Percentiles rank a stretch among this genome's conserved stretches.
Evolutionary conservation across 441 rosid species (phyloP).

Genomic region (Populus hybrid): DNA sequence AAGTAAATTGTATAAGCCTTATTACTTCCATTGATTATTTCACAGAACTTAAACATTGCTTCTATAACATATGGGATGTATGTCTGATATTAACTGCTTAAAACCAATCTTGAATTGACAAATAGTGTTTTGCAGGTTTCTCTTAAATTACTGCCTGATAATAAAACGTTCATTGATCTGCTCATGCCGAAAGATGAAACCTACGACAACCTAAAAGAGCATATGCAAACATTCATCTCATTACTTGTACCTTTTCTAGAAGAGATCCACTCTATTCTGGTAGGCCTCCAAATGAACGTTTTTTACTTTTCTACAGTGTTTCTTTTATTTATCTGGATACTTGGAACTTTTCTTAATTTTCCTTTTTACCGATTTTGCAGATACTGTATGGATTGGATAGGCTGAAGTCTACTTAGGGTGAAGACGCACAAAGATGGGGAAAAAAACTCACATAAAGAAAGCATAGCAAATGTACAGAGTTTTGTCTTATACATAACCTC

Average conservation of each 20-base stretch:
- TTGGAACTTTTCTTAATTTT: not conserved
- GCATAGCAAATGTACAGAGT: conserved; percentile 16
- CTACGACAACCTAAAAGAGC: conserved; percentile 48
- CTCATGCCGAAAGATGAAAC: conserved; percentile 54
- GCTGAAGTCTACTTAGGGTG: conserved; percentile 42
- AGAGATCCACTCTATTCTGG: conserved; percentile 65
- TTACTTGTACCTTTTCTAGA: conserved; percentile 56
- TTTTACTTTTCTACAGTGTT: too few species aligned
- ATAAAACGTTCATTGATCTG: conserved; percentile 51
- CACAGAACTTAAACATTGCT: not conserved
- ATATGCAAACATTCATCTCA: conserved; percentile 51
- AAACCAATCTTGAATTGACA: not conserved
- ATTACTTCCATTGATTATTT: not conserved
- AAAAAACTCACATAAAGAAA: not conserved
- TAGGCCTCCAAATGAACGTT: conserved; percentile 20
- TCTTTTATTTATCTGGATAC: not conserved
- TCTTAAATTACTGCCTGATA: conserved; percentile 70
- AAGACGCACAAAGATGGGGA: not conserved
- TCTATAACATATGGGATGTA: not conserved
- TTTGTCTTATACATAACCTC: conserved; percentile 10
- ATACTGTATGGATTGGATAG: conserved; percentile 43
- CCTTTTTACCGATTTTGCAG: conserved; percentile 34
- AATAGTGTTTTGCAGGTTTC: conserved; percentile 50
- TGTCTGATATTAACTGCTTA: not conserved
- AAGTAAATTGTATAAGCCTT: conserved; percentile 31